A percentile compares a stretch with the other conserved stretches of the same genome.
Conservation (phyloP, 2,329 filamentous ascomycete genomes). For the Aspergillus phoenicis region DNA sequence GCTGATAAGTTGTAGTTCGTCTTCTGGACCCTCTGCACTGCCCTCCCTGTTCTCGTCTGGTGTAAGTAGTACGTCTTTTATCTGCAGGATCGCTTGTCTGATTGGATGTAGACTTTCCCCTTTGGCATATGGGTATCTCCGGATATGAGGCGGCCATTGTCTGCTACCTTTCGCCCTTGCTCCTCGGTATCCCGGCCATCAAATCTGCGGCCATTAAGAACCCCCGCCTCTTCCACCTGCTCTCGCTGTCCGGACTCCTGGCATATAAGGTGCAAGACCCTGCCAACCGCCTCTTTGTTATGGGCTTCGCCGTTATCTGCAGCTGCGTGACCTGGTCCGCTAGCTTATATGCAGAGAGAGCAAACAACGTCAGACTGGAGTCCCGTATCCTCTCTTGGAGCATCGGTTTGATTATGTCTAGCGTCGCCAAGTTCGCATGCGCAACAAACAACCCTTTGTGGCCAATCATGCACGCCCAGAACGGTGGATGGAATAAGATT, state of each 20-base stretch:
- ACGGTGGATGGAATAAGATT: slow-evolving; percentile 89
- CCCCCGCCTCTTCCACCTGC: slow-evolving; percentile 69
- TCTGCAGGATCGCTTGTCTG: slow-evolving; percentile 17
- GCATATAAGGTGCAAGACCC: slow-evolving; percentile 77
- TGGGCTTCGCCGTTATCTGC: slow-evolving; percentile 78
- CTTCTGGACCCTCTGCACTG: slow-evolving; percentile 94
- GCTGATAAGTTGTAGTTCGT: slow-evolving; percentile 65
- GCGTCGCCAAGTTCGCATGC: slow-evolving; percentile 88
- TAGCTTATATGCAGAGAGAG: slow-evolving; percentile 76
- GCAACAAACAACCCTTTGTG: slow-evolving; percentile 95
- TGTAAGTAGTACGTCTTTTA: slow-evolving; percentile 61
- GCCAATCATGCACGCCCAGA: slow-evolving; percentile 87
- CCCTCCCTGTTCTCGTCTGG: slow-evolving; percentile 87
- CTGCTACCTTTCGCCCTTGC: slow-evolving; percentile 75
- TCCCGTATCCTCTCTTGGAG: slow-evolving; percentile 77
- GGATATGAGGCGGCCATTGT: slow-evolving; percentile 92
- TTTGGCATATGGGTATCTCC: slow-evolving; percentile 99
- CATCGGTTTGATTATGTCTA: slow-evolving; percentile 81
- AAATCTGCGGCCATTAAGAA: slow-evolving; percentile 70
- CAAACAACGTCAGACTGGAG: slow-evolving; percentile 75
- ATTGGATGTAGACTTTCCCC: slow-evolving; percentile 71
- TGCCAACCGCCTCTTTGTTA: slow-evolving; percentile 73
- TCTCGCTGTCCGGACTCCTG: slow-evolving; percentile 75
- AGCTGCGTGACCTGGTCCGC: slow-evolving; percentile 82
- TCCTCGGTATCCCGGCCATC: slow-evolving; percentile 72